A percentile compares a stretch with the other conserved stretches of the same genome.
Conservation (phyloP, 2,329 filamentous ascomycete species). For the Pseudogymnoascus sp. region DNA sequence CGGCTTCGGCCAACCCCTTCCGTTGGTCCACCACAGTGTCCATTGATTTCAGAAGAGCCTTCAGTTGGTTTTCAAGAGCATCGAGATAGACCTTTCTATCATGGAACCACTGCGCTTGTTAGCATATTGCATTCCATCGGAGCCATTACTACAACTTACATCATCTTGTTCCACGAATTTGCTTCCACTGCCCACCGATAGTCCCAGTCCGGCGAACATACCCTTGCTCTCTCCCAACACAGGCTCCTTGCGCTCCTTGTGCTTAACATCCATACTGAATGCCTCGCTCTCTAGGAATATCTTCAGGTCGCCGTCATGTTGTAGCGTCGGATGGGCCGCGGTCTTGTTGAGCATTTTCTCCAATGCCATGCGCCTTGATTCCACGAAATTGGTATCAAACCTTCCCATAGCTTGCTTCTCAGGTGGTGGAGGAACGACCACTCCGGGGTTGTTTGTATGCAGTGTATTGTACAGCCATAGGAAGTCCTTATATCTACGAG, state of each 20-base stretch:
- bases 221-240: slow-evolving; percentile 86
- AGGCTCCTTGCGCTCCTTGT: slow-evolving; percentile 88
- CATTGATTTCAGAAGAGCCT: slow-evolving; percentile 84
- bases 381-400: slow-evolving; percentile 95
- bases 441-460: slow-evolving; percentile 88
- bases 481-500: slow-evolving; percentile 90
- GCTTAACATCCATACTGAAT: slow-evolving; percentile 95
- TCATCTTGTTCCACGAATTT: slow-evolving; percentile 99
- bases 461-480: slow-evolving; percentile 95
- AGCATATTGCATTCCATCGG: slow-evolving; percentile 18
- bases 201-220: slow-evolving; percentile 77
- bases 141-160: slow-evolving; percentile 43
- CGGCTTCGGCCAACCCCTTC: slow-evolving; percentile 88
- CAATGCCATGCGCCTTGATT: slow-evolving; percentile 80
- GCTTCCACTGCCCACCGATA: slow-evolving; percentile 66
- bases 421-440: slow-evolving; percentile 90
- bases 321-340: slow-evolving; percentile 78
- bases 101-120: slow-evolving; percentile 75
- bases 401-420: slow-evolving; percentile 97
- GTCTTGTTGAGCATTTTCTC: slow-evolving; percentile 99
- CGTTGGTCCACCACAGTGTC: slow-evolving; percentile 88
- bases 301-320: slow-evolving; percentile 90
- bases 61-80: slow-evolving; percentile 85
- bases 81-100: slow-evolving; percentile 93
- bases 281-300: slow-evolving; percentile 94